These are phyloP conservation scores for Colletotrichum echinochloae DNA, from an alignment of 2,329 filamentous ascomycete genomes.

Conservation along the genomic window DNA sequence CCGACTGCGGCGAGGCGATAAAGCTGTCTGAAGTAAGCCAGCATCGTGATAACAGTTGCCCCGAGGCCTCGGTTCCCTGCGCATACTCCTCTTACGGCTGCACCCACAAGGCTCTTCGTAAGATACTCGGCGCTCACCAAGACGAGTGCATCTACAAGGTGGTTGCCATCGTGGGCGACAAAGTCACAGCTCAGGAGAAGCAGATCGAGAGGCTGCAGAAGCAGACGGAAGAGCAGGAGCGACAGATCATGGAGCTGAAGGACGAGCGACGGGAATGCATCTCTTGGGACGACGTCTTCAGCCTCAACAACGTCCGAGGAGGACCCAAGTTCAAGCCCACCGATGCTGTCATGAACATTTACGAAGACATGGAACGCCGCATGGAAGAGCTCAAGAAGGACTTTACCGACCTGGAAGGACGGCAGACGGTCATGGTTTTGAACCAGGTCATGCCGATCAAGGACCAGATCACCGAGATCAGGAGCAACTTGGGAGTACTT, in stretches of 20 bases:
- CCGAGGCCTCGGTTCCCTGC: slow-evolving; percentile 55
- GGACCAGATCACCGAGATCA: slow-evolving; percentile 71
- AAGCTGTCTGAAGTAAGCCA: slow-evolving; percentile 58
- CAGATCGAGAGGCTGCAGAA: slow-evolving; percentile 59
- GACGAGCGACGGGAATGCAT: slow-evolving; percentile 39
- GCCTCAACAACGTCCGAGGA: slow-evolving; percentile 29
- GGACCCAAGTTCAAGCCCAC: slow-evolving; percentile 39
- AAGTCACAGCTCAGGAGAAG: slow-evolving; percentile 60
- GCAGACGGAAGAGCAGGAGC: slow-evolving; percentile 49
- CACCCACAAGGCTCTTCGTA: slow-evolving; percentile 53
- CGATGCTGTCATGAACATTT: slow-evolving; percentile 43
- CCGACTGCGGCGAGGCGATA: slow-evolving; percentile 60
- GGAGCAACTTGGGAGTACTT: slow-evolving; percentile 68
- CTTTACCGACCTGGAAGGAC: slow-evolving; percentile 68
- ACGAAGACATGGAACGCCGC: slow-evolving; percentile 44
- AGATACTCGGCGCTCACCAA: slow-evolving; percentile 59
- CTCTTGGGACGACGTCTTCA: slow-evolving; percentile 39
- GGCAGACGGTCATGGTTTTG: slow-evolving; percentile 70
- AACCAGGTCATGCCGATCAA: slow-evolving; percentile 72
- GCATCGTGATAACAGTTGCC: slow-evolving; percentile 61
- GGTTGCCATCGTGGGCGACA: slow-evolving; percentile 61
- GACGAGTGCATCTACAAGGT: slow-evolving; percentile 64
- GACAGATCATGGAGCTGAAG: slow-evolving; percentile 52
- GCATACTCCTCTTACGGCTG: slow-evolving; percentile 65
- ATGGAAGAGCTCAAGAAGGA: slow-evolving; percentile 69